Base-by-base conservation (phyloP, 2,329 filamentous ascomycete genomes). In the Tolypocladium ophioglossoides region DNA sequence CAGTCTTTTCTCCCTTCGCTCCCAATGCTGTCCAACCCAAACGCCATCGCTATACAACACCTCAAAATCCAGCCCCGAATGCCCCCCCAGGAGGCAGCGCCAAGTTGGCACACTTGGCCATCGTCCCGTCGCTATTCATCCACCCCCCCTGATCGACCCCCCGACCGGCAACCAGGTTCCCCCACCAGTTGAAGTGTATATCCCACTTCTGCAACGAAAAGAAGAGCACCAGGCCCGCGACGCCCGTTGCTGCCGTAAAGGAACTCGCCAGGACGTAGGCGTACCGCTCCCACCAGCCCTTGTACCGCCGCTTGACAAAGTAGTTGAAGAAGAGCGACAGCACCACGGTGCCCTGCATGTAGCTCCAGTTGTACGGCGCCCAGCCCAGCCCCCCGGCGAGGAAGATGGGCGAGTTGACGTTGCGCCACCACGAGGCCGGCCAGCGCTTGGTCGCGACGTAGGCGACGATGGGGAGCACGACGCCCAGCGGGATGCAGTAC, bases 261-360 rank as follows among this genome's bases (percentile, higher is more conserved):
- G 63, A 63, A 32, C 61, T 61, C 18, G 63, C 60, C 47, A 66
- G 50, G 16, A 64, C 60, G 50, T 66, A 66, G 24, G 63, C 62
- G 46, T 66, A 66, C 51, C 58, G 61, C 41, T 64, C 58, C 63
- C 64, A 66, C 63, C 63, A 66, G 12, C 47, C 55, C 4, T 44
- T 32, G 51, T 61, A 61, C 30, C 60, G 54, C n/a, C 51, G 46
- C 52, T 65, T 64, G 56, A 66, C 54, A 22, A 56, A 59, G 16
- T 46, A 57, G 52, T 66, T 65, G 54, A 66, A 66, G 30, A 66
- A n/a, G 14, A 65, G 27, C 1, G 58, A 57, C 16, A 65, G 51
- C 10, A 59, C 56, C 2, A 63, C 32, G 0, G 53, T 55, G 18
- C 61, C 63, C 47, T 66, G 62, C 53, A 66, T 58, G 54, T 63